Base-by-base conservation (phyloP, 2,329 filamentous ascomycete genomes). In the Ophiostoma ips region DNA sequence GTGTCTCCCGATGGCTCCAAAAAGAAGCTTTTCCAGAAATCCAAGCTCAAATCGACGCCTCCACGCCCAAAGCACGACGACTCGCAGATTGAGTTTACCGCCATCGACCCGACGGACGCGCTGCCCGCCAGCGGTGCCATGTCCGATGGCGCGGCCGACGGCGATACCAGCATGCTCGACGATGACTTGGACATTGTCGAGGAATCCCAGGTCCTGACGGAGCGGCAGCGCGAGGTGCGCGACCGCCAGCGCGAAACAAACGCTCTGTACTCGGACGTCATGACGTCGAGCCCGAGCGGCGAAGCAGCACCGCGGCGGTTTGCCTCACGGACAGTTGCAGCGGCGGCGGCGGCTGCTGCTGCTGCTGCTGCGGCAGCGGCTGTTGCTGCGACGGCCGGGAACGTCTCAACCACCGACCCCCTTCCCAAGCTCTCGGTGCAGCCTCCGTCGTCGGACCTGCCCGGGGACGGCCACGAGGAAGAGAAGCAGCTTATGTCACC, bases 1-100 rank as follows among this genome's bases (percentile, higher is more conserved):
- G n/a, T n/a, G 8, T 35, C 18, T 8, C 28, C 18, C 6, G 48
- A 44, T 15, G 44, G 37, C 15, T 18, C 13, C 11, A 21, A 37
- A 8, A 35, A 46, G 35, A 43, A 40, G 37, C 37, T 19, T 8
- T 16, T 31, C 19, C 2, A 36, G 46, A 30, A 53, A 54, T 61
- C 49, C 40, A 36, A 18, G 41, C 58, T 58, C 43, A 56, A 54
- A 24, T 56, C 61, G 13, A 64, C 52, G 1, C 52, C 56, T 44
- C 69, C 73, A 16, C 76, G 75, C 52, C 69, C 81, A 28, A 77
- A 84, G 33, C 87, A 94, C 57, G 78, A 94, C 54, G 76, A 94
- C 63, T 94, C 87, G 0, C 87, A 94, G 59, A 74, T 94, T 24
- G 74, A 85, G 40, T 92, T 92, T 59, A 77, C 82, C 3, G 68